These are phyloP conservation scores for Sphagnum tenellum DNA, from an alignment of 225 moss, liverwort and hornwort species.

Conservation along the genomic window DNA sequence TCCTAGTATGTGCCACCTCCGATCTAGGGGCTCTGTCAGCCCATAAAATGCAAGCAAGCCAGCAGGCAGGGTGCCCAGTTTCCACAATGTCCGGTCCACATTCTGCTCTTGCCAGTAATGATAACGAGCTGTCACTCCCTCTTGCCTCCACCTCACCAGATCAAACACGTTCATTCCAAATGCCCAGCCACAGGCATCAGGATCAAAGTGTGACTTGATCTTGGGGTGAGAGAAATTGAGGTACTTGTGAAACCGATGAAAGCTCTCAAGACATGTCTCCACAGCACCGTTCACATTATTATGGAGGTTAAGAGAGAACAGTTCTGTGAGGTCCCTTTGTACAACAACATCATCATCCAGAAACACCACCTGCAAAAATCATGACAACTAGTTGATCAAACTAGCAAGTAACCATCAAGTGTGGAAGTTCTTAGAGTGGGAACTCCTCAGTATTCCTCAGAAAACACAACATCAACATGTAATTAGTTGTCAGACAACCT, in stretches of 20 bases:
- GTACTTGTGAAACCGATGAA: conserved; percentile 52
- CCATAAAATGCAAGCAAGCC: conserved; percentile 43
- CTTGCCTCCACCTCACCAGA: conserved; percentile 28
- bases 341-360: conserved; percentile 56
- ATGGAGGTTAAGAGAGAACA: conserved; percentile 36
- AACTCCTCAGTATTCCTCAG: not conserved
- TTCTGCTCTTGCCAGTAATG: conserved; percentile 62
- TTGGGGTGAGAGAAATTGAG: conserved; percentile 46
- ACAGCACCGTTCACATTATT: conserved; percentile 47
- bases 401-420: not conserved
- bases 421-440: too few species aligned
- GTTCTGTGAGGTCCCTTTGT: conserved; percentile 30
- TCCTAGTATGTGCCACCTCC: conserved; percentile 42
- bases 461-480: too few species aligned
- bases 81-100: conserved; percentile 46
- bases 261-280: conserved; percentile 41
- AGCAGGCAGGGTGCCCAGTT: conserved; percentile 45
- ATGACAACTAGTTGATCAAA: not conserved
- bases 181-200: conserved; percentile 45
- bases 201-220: conserved; percentile 32
- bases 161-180: conserved; percentile 61
- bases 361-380: conserved; percentile 25
- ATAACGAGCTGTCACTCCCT: conserved; percentile 32
- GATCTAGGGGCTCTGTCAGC: conserved; percentile 39
- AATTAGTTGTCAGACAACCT: too few species aligned